Base-by-base conservation (phyloP, 805 yeast genomes). In the Kodamaea neixiangensis region DNA sequence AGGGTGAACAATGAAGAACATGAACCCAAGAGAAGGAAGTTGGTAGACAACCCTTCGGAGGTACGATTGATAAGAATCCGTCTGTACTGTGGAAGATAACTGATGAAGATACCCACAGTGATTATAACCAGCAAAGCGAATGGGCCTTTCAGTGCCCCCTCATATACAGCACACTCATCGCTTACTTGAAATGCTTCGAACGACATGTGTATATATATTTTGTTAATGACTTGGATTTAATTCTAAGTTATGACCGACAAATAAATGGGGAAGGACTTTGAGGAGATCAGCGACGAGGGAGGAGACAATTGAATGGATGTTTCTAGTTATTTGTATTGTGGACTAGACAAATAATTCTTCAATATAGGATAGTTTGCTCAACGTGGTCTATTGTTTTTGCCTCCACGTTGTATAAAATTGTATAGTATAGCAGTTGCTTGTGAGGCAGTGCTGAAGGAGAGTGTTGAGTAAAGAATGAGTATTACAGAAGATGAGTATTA, bases 31-130 rank as follows among this genome's bases (percentile, higher is more conserved):
- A 89, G 67, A 29, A 89, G 71, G 62, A 83, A 89, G 57, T 78
- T 74, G 10, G 92, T 88, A 4, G 92, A 85, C 18, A 89, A 70
- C 3, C 97, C 97, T 62, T 88, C 91, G 10, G 92, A 82, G 5
- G 90, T 77, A 46, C 78, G 67, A 46, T 90, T 76, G 15, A 63
- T 58, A 47, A 80, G 65, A 48, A 89, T 82, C 41, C 84, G 77
- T 40, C 73, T 50, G 64, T 86, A 89, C 68, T 89, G 97, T 0
- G 96, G 96, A 3, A 85, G 48, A 63, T 89, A 89, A 41, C 93
- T 86, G 9, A 77, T 58, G 31, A 83, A 79, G 7, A 89, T 87
- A 2, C 91, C 96, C 1, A 80, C 45, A 0, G 90, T 83, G 31
- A 89, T 77, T 4, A 72, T 46, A 0, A 80, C 52, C 21, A 89